Evolutionary conservation across 2,329 filamentous ascomycete genomes (phyloP).

Genomic region (Claviceps maximensis): DNA sequence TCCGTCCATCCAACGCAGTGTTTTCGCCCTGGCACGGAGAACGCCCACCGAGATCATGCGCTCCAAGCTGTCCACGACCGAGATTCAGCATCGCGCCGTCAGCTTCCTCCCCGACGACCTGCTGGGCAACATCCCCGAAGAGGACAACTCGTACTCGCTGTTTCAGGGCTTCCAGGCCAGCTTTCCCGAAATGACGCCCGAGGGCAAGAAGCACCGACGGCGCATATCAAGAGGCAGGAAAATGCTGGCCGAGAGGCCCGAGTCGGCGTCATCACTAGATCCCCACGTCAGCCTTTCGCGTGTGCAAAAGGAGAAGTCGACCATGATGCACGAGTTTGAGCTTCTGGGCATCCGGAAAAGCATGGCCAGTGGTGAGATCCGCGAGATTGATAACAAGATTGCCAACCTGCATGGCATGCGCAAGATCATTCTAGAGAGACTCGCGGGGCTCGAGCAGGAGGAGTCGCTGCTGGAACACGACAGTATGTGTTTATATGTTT

Average conservation of each 20-base stretch:
- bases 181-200: constrained; percentile 58
- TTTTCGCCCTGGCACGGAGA: constrained; percentile 83
- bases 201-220: constrained; percentile 56
- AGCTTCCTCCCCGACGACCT: constrained; percentile 84
- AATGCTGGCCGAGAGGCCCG: constrained; percentile 41
- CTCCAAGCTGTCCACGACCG: constrained; percentile 74
- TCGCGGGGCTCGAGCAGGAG: constrained; percentile 80
- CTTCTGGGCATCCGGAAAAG: constrained; percentile 89
- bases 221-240: constrained; percentile 64
- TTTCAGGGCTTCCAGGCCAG: constrained; percentile 95
- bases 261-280: constrained; percentile 37
- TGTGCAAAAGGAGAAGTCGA: constrained; percentile 67
- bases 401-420: constrained; percentile 87
- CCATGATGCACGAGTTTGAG: constrained; percentile 73
- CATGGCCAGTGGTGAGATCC: constrained; percentile 93
- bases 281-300: constrained; percentile 55
- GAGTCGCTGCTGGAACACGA: constrained; percentile 85
- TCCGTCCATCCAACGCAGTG: constrained; percentile 71
- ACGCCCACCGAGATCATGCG: constrained; percentile 90
- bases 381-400: constrained; percentile 94
- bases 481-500: constrained; percentile 35
- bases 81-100: constrained; percentile 89
- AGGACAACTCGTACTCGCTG: constrained; percentile 75
- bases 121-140: constrained; percentile 75
- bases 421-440: constrained; percentile 73